Percentiles rank a stretch among this genome's conserved stretches.
These are phyloP conservation scores for Lactarius deliciosus DNA, from an alignment of 768 basidiomycete genomes.

Conservation along the genomic window DNA sequence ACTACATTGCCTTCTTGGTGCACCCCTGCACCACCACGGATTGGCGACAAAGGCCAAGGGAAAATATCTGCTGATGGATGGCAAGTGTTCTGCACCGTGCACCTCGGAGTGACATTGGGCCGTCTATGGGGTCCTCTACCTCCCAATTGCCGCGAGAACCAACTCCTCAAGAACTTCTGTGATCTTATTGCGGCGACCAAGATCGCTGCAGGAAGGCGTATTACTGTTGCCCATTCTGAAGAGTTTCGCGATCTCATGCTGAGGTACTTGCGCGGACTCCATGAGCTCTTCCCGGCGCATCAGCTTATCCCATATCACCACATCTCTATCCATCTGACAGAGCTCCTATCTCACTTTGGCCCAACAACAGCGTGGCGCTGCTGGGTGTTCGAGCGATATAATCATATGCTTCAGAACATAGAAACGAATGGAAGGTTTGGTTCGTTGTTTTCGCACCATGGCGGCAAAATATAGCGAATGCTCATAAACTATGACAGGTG, in stretches of 20 bases:
- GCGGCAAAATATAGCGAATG: not conserved
- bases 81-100: conserved; percentile 22
- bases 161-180: not conserved
- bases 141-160: not conserved
- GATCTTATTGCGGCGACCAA: not conserved
- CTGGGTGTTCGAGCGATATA: conserved; percentile 40
- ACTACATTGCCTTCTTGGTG: conserved; percentile 33
- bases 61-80: conserved; percentile 34
- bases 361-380: conserved; percentile 41
- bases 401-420: conserved; percentile 36
- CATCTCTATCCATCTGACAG: conserved; percentile 40
- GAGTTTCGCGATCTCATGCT: conserved; percentile 29
- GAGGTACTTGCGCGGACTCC: conserved; percentile 36
- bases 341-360: conserved; percentile 37
- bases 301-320: conserved; percentile 38
- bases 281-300: conserved; percentile 33
- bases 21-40: conserved; percentile 17
- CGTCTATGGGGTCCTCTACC: not conserved
- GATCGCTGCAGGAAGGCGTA: not conserved
- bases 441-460: conserved; percentile 25
- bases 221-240: not conserved
- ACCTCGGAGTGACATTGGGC: not conserved
- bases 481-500: conserved; percentile 29
- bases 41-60: conserved; percentile 30
- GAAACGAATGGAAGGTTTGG: conserved; percentile 38